A percentile compares a stretch with the other conserved stretches of the same genome.
Evolutionary conservation across 169 alveolate species (phyloP).

Genomic region (Cryptosporidium ryanae): DNA sequence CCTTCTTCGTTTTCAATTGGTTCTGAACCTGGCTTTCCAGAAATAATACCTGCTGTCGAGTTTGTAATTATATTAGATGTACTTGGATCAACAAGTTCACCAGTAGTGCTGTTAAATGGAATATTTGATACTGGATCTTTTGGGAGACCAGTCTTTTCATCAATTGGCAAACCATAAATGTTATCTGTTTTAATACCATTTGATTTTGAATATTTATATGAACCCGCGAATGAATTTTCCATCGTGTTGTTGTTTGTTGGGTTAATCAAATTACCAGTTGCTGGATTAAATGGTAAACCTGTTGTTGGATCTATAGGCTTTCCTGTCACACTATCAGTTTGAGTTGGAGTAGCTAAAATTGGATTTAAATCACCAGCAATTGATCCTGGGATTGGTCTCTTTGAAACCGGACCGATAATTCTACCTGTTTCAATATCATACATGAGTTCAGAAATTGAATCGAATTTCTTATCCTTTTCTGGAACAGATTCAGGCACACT

Average conservation of each 20-base stretch:
- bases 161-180: slow-evolving; percentile 49
- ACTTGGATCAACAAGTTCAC: slow-evolving; percentile 66
- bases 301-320: slow-evolving; percentile 74
- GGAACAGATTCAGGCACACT: slow-evolving; percentile 16
- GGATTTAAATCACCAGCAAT: slow-evolving; percentile 62
- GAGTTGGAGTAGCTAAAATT: slow-evolving; percentile 32
- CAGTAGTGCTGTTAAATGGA: slow-evolving; percentile 59
- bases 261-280: slow-evolving; percentile 28
- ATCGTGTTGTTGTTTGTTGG: slow-evolving; percentile 43
- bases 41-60: slow-evolving; percentile 70
- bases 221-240: slow-evolving; percentile 49
- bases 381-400: slow-evolving; percentile 70
- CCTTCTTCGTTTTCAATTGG: slow-evolving; percentile 39
- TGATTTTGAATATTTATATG: slow-evolving; percentile 25
- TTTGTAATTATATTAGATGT: slow-evolving; percentile 40
- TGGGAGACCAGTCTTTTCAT: slow-evolving; percentile 44
- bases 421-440: slow-evolving; percentile 49
- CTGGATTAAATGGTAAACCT: slow-evolving; percentile 64
- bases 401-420: slow-evolving; percentile 23
- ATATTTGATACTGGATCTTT: slow-evolving; percentile 66
- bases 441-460: slow-evolving; percentile 46
- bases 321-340: slow-evolving; percentile 38
- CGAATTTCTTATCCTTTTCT: slow-evolving; percentile 23
- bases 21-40: slow-evolving; percentile 51
- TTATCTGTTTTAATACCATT: slow-evolving; percentile 70